Evolutionary conservation across 768 basidiomycete genomes (phyloP).

Genomic region (Strobilomyces dryophilus): DNA sequence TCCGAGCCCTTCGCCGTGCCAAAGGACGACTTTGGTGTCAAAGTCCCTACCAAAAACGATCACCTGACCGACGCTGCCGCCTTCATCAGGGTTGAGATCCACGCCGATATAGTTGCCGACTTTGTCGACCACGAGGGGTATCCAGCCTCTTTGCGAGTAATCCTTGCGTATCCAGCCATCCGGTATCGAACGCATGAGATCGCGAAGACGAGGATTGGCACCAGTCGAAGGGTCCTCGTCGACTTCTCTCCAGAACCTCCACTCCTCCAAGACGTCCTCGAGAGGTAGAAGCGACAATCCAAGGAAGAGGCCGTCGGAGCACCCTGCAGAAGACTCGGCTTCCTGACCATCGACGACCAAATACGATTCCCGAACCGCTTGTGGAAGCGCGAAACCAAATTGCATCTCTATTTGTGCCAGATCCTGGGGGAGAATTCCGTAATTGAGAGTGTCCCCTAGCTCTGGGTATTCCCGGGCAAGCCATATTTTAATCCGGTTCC

Average conservation of each 20-base stretch:
- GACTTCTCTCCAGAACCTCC: slow-evolving; percentile 94
- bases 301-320: slow-evolving; percentile 89
- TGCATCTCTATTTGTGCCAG: slow-evolving; percentile 79
- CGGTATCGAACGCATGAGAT: slow-evolving; percentile 85
- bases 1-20: slow-evolving; percentile 81
- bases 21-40: slow-evolving; percentile 95
- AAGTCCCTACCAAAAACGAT: slow-evolving; percentile 99
- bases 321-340: slow-evolving; percentile 81
- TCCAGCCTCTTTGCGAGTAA: slow-evolving; percentile 95
- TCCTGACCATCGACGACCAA: slow-evolving; percentile 90
- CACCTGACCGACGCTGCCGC: slow-evolving; percentile 82
- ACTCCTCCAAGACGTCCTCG: slow-evolving; percentile 92
- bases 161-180: slow-evolving; percentile 82
- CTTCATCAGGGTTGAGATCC: slow-evolving; percentile 82
- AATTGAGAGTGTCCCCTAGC: slow-evolving; percentile 92
- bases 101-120: slow-evolving; percentile 96
- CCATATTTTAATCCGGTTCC: slow-evolving; percentile 81
- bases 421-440: slow-evolving; percentile 77
- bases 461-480: slow-evolving; percentile 87
- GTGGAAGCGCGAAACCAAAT: slow-evolving; percentile 80
- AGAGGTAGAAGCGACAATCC: slow-evolving; percentile 91
- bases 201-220: slow-evolving; percentile 65
- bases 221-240: slow-evolving; percentile 86
- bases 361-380: slow-evolving; percentile 88
- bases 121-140: slow-evolving; percentile 91